Percentiles rank a stretch among this genome's conserved stretches.
phyloP scores from a whole-genome alignment of 2,329 filamentous ascomycete genomes.

The Plectosphaerella cucumerina region DNA sequence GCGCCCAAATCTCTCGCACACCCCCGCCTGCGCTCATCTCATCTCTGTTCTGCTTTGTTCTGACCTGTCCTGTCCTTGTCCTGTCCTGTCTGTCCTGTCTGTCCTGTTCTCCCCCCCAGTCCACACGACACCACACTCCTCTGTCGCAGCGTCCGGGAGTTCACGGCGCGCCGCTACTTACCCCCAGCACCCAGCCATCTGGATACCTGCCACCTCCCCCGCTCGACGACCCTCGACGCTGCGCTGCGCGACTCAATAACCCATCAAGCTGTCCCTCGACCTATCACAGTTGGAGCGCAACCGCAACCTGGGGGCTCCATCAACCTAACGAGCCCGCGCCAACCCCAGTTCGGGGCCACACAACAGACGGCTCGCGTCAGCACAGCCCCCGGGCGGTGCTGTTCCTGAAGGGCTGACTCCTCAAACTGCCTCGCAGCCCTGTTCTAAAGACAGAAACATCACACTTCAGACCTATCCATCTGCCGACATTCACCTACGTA shows the following conservation, averaged over 20 bases:
- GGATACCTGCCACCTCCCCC: too few relatives aligned
- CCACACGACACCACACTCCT: constrained; percentile 3
- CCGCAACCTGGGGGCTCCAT: neutral
- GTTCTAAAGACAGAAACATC: constrained; percentile 30
- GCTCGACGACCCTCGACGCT: too few relatives aligned
- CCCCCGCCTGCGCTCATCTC: neutral
- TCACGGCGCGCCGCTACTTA: neutral
- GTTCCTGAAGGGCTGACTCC: constrained; percentile 39
- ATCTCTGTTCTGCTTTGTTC: neutral
- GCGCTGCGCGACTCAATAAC: neutral
- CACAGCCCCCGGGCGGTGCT: constrained; percentile 38
- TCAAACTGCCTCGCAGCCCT: constrained; percentile 37
- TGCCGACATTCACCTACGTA: constrained; percentile 1
- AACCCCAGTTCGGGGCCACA: constrained; percentile 11
- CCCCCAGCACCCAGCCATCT: neutral
- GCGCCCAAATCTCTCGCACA: neutral
- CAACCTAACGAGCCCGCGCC: constrained; percentile 6
- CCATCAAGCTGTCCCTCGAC: neutral
- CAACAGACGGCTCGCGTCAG: constrained; percentile 23
- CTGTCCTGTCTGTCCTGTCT: too few relatives aligned
- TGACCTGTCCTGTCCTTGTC: neutral
- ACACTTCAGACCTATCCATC: constrained; percentile 1
- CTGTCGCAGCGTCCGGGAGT: constrained; percentile 3
- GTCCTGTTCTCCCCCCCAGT: neutral
- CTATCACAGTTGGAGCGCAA: constrained; percentile 4